Conservation (phyloP, 805 yeast species). For the Blastobotrys chiropterorum region DNA sequence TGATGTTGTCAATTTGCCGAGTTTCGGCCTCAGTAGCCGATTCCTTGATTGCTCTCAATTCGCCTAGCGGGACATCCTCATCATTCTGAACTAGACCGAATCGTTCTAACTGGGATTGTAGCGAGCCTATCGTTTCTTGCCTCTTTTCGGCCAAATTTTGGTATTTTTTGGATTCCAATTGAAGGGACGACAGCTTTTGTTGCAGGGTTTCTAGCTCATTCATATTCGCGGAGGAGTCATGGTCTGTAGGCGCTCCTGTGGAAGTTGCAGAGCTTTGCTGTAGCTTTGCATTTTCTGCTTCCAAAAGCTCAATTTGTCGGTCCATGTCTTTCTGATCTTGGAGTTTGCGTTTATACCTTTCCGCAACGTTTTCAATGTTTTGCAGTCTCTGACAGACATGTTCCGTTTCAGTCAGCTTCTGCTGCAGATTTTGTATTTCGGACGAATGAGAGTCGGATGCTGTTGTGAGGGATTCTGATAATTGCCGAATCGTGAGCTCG, state of each 20-base stretch:
- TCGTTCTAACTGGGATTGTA: too few species aligned
- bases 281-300: slow-evolving; percentile 7
- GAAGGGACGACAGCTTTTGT: not conserved
- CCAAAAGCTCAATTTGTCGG: slow-evolving; percentile 2
- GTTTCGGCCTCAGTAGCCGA: not conserved
- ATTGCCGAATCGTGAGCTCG: slow-evolving; percentile 5
- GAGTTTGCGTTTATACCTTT: slow-evolving; percentile 12
- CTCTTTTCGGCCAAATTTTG: not conserved
- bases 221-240: too few species aligned
- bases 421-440: slow-evolving; percentile 6
- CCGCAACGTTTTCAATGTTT: slow-evolving; percentile 9
- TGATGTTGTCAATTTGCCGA: not conserved
- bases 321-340: slow-evolving; percentile 7
- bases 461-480: slow-evolving; percentile 1
- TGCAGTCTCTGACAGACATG: slow-evolving; percentile 2
- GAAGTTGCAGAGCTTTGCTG: not conserved
- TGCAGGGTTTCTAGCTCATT: not conserved
- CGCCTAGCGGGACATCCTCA: too few species aligned
- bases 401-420: slow-evolving; percentile 7
- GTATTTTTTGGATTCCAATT: not conserved
- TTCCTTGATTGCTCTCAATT: not conserved
- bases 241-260: too few species aligned
- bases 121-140: too few species aligned
- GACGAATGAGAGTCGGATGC: not conserved
- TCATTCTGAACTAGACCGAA: not conserved